Evolutionary conservation across 2,329 filamentous ascomycete species (phyloP), one percentile per base, ranked within the genome.

Genomic region (Madurella fahalii): DNA sequence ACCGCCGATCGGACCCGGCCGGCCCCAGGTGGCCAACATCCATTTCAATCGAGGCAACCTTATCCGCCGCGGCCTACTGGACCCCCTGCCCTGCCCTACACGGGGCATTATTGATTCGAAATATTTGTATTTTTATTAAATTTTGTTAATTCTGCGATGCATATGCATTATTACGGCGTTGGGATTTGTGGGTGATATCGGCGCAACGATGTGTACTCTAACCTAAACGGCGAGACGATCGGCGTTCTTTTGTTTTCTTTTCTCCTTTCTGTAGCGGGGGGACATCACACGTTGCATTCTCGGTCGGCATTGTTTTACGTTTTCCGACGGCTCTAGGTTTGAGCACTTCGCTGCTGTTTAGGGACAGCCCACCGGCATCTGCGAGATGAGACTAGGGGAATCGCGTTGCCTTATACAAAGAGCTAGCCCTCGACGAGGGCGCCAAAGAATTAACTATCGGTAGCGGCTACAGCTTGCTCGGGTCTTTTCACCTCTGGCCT

Each of bases 111-210:
- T 18, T 59, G 46, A 37, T 48, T 18, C 18, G 3, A 13, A 9
- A 17, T 31, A 9, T 40, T 47, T 47, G 51, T 51, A 47, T 43
- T 48, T 52, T 13, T 47, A 54, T 4, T 8, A 11, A 15, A 31
- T n/a, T 41, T 20, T 30, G 16, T 34, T n/a, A 20, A 40, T 37
- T 40, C 7, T 20, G 8, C 47, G 43, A 42, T 53, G 48, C 51
- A 54, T 56, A 44, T 54, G 53, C 54, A 57, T 59, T 37, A 42
- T 8, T 44, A 8, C 34, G 47, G 53, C 43, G 47, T 50, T 54
- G 34, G 34, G 34, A 9, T 12, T 37, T 37, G 13, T 37, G 11
- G 34, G 25, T 7, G 34, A 37, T 37, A 15, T 37, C 34, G 11
- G 13, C 34, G 13, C 34, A 37, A 37, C 13, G 34, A 15, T 37